A percentile compares a stretch with the other conserved stretches of the same genome.
These are phyloP conservation scores for Tulasnella sp. DNA, from an alignment of 768 basidiomycete species.

Conservation along the genomic window DNA sequence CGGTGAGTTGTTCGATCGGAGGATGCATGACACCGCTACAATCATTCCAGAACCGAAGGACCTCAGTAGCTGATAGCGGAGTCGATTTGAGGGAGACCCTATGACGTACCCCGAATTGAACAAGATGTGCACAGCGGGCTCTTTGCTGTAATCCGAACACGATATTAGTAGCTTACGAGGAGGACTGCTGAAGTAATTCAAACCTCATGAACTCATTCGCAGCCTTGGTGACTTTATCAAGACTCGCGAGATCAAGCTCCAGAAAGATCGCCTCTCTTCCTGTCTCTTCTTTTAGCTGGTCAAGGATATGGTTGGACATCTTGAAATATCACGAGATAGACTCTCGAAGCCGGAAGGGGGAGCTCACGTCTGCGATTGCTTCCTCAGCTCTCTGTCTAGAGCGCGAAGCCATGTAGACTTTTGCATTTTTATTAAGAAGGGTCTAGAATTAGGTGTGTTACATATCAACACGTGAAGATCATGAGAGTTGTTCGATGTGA, in stretches of 20 bases:
- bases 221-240: conserved; percentile 7
- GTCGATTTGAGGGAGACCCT: neutral
- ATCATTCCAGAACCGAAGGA: neutral
- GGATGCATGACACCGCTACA: conserved; percentile 19
- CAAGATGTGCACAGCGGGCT: conserved; percentile 15
- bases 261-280: conserved; percentile 15
- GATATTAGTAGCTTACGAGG: neutral
- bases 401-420: conserved; percentile 18
- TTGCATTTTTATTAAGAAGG: conserved; percentile 18
- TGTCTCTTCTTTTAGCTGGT: conserved; percentile 7
- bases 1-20: conserved; percentile 15
- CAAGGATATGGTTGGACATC: neutral
- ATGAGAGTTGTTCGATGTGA: neutral
- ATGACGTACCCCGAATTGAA: conserved; percentile 15
- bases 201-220: conserved; percentile 15
- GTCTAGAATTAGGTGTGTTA: neutral
- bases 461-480: neutral
- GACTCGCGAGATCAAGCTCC: conserved; percentile 15
- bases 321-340: neutral
- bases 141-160: conserved; percentile 2
- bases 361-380: conserved; percentile 11
- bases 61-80: neutral
- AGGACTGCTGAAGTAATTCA: neutral
- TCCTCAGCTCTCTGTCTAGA: conserved; percentile 9
- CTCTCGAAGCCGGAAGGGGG: neutral